These are phyloP conservation scores for Rhizoclosmatium sp. DNA, from an alignment of 192 early-diverging fungal species.

Conservation along the genomic window DNA sequence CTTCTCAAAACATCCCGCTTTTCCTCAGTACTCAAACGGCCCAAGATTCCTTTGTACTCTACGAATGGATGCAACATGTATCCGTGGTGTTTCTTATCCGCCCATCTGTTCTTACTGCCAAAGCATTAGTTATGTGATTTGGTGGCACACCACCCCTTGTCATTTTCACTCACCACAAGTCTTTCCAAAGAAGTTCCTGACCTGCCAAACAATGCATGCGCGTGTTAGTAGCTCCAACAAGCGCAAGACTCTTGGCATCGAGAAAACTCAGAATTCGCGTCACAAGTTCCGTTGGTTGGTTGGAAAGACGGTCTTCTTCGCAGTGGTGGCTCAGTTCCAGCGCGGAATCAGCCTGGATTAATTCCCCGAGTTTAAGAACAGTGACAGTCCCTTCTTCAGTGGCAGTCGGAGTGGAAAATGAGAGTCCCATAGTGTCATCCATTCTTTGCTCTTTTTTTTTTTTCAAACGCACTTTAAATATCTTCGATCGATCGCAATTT, in stretches of 20 bases:
- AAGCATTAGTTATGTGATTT: not conserved
- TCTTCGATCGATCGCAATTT: not conserved
- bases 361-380: not conserved
- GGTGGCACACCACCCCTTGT: not conserved
- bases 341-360: not conserved
- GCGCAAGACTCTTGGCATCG: not conserved
- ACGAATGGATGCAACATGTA: slow-evolving; percentile 25
- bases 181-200: slow-evolving; percentile 7
- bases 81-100: slow-evolving; percentile 19
- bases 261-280: not conserved
- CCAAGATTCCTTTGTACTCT: slow-evolving; percentile 6
- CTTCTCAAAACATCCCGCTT: not conserved
- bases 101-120: slow-evolving; percentile 27
- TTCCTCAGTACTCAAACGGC: not conserved
- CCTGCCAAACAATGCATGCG: not conserved
- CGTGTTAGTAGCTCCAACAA: not conserved
- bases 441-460: slow-evolving; percentile 41
- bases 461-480: not conserved
- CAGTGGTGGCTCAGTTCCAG: not conserved
- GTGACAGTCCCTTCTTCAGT: not conserved
- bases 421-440: not conserved
- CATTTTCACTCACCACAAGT: not conserved
- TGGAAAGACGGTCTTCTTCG: not conserved
- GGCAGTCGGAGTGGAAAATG: not conserved
- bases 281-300: not conserved